phyloP scores from a whole-genome alignment of 2,329 filamentous ascomycete genomes.

The Colletotrichum echinochloae region DNA sequence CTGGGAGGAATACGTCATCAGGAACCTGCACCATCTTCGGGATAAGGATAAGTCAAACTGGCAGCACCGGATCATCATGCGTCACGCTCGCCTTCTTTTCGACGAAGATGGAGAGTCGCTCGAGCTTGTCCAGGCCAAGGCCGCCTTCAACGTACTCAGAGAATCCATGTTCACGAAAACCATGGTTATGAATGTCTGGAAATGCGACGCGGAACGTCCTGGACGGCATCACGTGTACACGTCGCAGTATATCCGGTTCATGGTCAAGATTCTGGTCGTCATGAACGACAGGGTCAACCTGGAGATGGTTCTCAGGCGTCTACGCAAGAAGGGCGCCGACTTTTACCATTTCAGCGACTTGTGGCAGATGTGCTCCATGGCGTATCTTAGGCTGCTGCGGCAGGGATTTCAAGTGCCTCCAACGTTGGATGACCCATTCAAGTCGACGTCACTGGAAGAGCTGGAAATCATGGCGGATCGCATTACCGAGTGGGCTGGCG shows the following conservation, averaged over 20 bases:
- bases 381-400: constrained; percentile 66
- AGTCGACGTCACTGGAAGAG: constrained; percentile 64
- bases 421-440: constrained; percentile 67
- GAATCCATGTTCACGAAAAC: constrained; percentile 88
- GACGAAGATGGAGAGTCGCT: constrained; percentile 56
- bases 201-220: constrained; percentile 85
- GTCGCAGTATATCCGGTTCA: constrained; percentile 85
- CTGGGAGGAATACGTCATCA: constrained; percentile 68
- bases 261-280: constrained; percentile 79
- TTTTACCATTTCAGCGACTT: constrained; percentile 72
- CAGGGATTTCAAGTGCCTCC: constrained; percentile 59
- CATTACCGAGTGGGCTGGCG: constrained; percentile 66
- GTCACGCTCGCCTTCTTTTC: constrained; percentile 71
- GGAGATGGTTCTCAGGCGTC: constrained; percentile 81
- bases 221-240: constrained; percentile 95
- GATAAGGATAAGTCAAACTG: constrained; percentile 92
- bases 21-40: constrained; percentile 62
- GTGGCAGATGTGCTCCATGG: constrained; percentile 67
- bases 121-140: constrained; percentile 75
- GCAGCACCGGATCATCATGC: constrained; percentile 91
- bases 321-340: constrained; percentile 85
- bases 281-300: constrained; percentile 81
- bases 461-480: constrained; percentile 68
- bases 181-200: constrained; percentile 95
- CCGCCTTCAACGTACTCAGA: constrained; percentile 81